phyloP scores from a whole-genome alignment of 352 stramenopile species.

The Phytophthora uliginosa region DNA sequence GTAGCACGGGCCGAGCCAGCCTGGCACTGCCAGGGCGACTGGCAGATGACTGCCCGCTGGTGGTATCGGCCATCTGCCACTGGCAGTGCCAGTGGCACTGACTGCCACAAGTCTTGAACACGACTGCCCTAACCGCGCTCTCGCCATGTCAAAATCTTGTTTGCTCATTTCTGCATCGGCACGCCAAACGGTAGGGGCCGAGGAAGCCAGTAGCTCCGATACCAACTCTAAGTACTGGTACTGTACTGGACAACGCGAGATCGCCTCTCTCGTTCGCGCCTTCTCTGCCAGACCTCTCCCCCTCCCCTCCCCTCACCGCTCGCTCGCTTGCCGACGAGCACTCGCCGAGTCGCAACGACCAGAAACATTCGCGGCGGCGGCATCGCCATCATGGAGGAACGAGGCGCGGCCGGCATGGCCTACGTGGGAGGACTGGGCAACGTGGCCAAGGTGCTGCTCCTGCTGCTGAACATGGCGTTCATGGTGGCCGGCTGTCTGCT shows the following conservation, averaged over 20 bases:
- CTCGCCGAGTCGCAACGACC: constrained; percentile 17
- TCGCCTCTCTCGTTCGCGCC: background rate
- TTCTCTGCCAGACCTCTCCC: constrained; percentile 3
- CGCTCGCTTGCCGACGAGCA: constrained; percentile 1
- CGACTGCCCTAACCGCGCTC: background rate
- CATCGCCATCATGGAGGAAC: constrained; percentile 62
- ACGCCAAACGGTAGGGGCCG: constrained; percentile 21
- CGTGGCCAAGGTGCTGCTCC: constrained; percentile 79
- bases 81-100: too few species aligned
- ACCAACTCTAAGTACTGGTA: too few species aligned
- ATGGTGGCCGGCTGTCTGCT: constrained; percentile 81
- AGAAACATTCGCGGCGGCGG: constrained; percentile 23
- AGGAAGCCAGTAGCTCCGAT: constrained; percentile 12
- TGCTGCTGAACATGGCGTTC: constrained; percentile 90
- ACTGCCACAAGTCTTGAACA: background rate
- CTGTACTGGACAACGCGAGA: background rate
- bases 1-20: too few species aligned
- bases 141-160: constrained; percentile 16
- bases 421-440: constrained; percentile 70
- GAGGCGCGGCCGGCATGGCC: constrained; percentile 48
- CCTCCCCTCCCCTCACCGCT: background rate
- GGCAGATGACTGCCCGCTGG: too few species aligned
- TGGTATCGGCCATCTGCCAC: too few species aligned
- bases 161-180: constrained; percentile 19
- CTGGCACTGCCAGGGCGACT: too few species aligned